Evolutionary conservation across 1,139 yeast genomes (phyloP), one percentile per base, ranked within the genome.

Genomic region (Yamadazyma taylorii): DNA sequence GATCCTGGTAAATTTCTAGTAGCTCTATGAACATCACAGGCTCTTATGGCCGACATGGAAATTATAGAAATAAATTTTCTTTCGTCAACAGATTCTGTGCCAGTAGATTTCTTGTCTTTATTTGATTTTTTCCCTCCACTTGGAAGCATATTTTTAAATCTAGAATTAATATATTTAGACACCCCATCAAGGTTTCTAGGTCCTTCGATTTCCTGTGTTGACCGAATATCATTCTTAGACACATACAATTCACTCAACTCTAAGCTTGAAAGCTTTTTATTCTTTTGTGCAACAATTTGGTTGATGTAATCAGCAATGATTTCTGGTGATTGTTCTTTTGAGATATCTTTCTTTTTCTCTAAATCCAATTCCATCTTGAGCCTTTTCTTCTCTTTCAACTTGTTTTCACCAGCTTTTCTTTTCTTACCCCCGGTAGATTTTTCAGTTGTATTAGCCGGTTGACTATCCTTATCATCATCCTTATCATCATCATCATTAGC

Each of bases 11-110:
- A 50, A 21, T 68, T 69, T 47, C 75, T 71, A 9, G 81, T 74
- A 1, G 82, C 79, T 39, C 92, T 68, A 52, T 78, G 79, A 2
- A 81, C 70, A 50, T 84, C 90, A 60, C 92, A 84, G 1, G 84
- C 87, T 40, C 92, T 67, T 17, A 83, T 60, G 1, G 90, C 90
- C 0, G 89, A 82, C 71, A 78, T 73, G 4, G 86, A 75, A 13
- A 85, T 56, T 3, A 83, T 62, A n/a, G 83, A 66, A 15, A 83
- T 60, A 48, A 71, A 76, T 44, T 73, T 70, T 28, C 43, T 36
- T 29, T 51, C 46, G 16, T 48, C 46, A 27, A 17, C 24, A 36
- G 32, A 34, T 24, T 53, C 54, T 39, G 52, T 51, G 34, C 54
- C 56, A n/a, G n/a, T n/a, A n/a, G n/a, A n/a, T n/a, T n/a, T n/a